Evolutionary conservation across 345 rosid genomes (phyloP), one percentile per base, ranked within the genome.

Genomic region (Kernera saxatilis): DNA sequence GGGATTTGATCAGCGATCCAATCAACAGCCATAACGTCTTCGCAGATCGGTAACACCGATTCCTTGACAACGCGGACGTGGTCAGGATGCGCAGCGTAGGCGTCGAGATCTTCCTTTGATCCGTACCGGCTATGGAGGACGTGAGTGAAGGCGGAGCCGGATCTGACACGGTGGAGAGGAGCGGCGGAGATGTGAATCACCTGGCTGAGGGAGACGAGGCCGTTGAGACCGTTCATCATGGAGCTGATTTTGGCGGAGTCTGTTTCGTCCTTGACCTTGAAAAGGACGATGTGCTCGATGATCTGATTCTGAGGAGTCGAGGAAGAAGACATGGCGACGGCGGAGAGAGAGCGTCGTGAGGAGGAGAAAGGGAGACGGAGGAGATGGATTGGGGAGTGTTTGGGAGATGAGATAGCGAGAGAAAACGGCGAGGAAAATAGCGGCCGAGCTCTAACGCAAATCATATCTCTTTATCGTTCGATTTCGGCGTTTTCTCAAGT

Each of bases 91-190:
- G 77, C 83, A 36, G 87, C 46, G 83, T 93, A 93, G 5, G 83
- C 25, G 60, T 12, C 19, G 45, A 91, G 85, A 76, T 78, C 84
- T 8, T 86, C 84, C 53, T 88, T 88, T 54, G 97, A 82, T 54
- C 75, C 69, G 87, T 88, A 88, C 9, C 96, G 97, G 86, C 92
- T 87, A 75, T 93, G 96, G 67, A 93, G 98, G 79, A 93, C 75
- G 86, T 93, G 98, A 14, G 94, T 88, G 81, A 90, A 93, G 13
- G 80, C 60, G 67, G 78, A 71, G 58, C 49, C 3, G 73, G 78
- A 82, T 23, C 90, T 84, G 13, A 69, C 69, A 17, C 70, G 73
- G 45, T 69, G 77, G 67, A 91, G 67, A 0, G 96, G 91, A 32
- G 84, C 94, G 58, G 87, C 86, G 82, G 89, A 58, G 61, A 93